Evolutionary conservation across 331 rosid species (phyloP), one percentile per base, ranked within the genome.

Genomic region (Acacia concinna): DNA sequence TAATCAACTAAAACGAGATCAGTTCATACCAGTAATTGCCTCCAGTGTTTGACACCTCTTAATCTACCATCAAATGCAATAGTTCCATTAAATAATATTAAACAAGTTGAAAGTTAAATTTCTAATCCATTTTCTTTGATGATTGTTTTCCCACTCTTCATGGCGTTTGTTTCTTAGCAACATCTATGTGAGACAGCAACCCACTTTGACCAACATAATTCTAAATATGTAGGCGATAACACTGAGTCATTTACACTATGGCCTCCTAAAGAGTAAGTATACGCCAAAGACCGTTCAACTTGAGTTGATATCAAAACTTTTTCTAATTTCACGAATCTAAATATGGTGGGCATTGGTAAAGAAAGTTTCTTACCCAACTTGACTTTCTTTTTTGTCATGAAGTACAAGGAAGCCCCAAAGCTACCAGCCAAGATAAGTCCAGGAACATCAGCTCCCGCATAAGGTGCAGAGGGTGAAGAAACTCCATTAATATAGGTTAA

Each of bases 381-480:
- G 38, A 91, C 88, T 78, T 93, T 96, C 88, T 82, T 93, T 83
- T 89, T 92, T 27, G 97, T 90, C 97, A 95, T 85, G 84, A 95
- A 95, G 83, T 89, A 93, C 83, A 93, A 81, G 82, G 97, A 92
- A 91, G 93, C 99, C 59, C 97, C 99, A 85, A 96, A 91, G 86
- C 97, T 92, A 87, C 97, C 90, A 68, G 97, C 98, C 89, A 95
- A 85, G 81, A 96, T 88, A 79, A 96, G 91, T 80, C 98, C 97
- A 35, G 98, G 92, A 77, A 92, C 91, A 91, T 92, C 97, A 15
- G 91, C 89, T 52, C 88, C 98, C 13, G 83, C 88, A 73, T 91
- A 91, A 1, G 91, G 82, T 2, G 78, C 64, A 69, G 93, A 59
- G 9, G 91, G 76, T 59, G 83, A 34, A 44, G 97, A 81, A 76